phyloP scores from a whole-genome alignment of 2,329 filamentous ascomycete genomes.

The Colletotrichum scovillei region DNA sequence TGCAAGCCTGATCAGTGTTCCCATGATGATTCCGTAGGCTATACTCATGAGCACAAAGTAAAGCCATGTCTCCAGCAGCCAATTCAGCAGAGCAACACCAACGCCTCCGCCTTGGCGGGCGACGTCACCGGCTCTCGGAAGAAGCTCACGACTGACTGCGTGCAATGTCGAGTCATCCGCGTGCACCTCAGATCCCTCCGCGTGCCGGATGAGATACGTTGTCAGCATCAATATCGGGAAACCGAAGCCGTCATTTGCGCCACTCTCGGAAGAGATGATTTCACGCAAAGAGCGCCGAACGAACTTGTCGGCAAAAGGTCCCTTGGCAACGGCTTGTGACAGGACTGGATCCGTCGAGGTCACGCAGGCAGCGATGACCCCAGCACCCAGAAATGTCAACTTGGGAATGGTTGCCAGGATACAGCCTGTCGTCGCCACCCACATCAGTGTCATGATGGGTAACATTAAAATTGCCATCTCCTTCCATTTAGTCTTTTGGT shows the following conservation, averaged over 20 bases:
- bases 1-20: constrained; percentile 58
- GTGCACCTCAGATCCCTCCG: constrained; percentile 47
- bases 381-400: constrained; percentile 61
- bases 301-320: constrained; percentile 71
- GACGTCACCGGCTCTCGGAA: constrained; percentile 47
- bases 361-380: constrained; percentile 70
- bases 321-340: constrained; percentile 71
- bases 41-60: constrained; percentile 67
- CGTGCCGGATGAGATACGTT: constrained; percentile 66
- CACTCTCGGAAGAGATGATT: constrained; percentile 71
- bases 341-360: constrained; percentile 73
- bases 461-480: constrained; percentile 66
- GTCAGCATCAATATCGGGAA: constrained; percentile 72
- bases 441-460: constrained; percentile 72
- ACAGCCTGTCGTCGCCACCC: constrained; percentile 68
- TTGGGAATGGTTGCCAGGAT: constrained; percentile 66
- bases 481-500: constrained; percentile 59
- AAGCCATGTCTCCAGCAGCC: constrained; percentile 70
- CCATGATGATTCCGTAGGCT: constrained; percentile 63
- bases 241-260: constrained; percentile 71
- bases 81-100: constrained; percentile 63
- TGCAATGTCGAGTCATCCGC: background rate
- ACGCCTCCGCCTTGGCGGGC: constrained; percentile 64
- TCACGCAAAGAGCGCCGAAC: constrained; percentile 67
- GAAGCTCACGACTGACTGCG: background rate